A percentile compares a stretch with the other conserved stretches of the same genome.
These are phyloP conservation scores for Teratosphaeria zuluensis DNA, from an alignment of 2,329 filamentous ascomycete genomes.

Conservation along the genomic window DNA sequence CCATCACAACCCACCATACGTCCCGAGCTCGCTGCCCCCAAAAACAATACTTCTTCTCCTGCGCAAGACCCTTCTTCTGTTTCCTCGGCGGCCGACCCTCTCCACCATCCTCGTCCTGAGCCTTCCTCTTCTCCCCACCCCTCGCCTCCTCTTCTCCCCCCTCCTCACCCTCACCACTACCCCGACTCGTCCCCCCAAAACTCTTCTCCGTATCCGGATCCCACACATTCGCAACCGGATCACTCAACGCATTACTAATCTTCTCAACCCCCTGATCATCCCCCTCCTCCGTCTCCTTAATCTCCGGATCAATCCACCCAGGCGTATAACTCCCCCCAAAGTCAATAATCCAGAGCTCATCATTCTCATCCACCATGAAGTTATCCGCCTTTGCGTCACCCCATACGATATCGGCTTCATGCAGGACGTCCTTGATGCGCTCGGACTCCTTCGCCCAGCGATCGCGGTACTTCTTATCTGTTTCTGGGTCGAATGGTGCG, in stretches of 20 bases:
- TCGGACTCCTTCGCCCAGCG: constrained; percentile 22
- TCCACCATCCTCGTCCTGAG: neutral
- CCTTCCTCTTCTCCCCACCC: constrained; percentile 2
- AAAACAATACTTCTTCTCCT: constrained; percentile 10
- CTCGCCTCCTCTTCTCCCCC: constrained; percentile 7
- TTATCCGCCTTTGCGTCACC: constrained; percentile 33
- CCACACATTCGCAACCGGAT: constrained; percentile 16
- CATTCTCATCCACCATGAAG: constrained; percentile 29
- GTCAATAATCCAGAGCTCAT: constrained; percentile 31
- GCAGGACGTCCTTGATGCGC: constrained; percentile 21
- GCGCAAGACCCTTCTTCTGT: neutral
- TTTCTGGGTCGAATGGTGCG: constrained; percentile 20
- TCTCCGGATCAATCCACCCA: constrained; percentile 28
- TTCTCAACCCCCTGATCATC: constrained; percentile 24
- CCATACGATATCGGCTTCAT: constrained; percentile 28
- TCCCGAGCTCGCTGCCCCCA: constrained; percentile 12
- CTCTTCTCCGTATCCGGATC: constrained; percentile 11
- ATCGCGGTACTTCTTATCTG: constrained; percentile 21
- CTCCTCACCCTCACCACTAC: neutral
- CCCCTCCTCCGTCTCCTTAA: constrained; percentile 26
- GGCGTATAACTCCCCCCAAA: constrained; percentile 30
- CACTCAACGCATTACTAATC: constrained; percentile 20
- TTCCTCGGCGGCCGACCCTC: neutral
- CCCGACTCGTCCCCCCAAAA: constrained; percentile 3
- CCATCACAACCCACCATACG: constrained; percentile 77